These are phyloP conservation scores for Neoboletus subvelutipes DNA, from an alignment of 768 basidiomycete species.

Conservation along the genomic window DNA sequence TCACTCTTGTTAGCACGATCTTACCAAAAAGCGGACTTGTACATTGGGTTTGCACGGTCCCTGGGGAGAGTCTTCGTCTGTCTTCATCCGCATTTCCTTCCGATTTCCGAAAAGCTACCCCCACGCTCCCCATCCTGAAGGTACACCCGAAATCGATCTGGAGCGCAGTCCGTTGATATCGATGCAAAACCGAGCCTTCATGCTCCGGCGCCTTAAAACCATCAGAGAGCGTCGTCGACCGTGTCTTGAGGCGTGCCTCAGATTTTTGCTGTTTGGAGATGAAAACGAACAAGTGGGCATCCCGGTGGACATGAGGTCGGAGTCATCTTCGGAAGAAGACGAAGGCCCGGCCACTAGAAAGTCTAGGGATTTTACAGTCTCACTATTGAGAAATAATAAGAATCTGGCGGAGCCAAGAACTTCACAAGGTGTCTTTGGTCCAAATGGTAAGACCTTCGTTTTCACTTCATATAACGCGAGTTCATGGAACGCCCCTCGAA, in stretches of 20 bases:
- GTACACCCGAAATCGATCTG: conserved; percentile 74
- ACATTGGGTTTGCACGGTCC: conserved; percentile 87
- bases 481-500: conserved; percentile 1
- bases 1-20: conserved; percentile 49
- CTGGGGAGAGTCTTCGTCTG: conserved; percentile 84
- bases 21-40: conserved; percentile 72
- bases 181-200: conserved; percentile 70
- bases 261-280: conserved; percentile 73
- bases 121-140: conserved; percentile 55
- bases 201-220: conserved; percentile 71
- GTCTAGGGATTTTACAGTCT: conserved; percentile 50
- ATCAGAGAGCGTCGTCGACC: conserved; percentile 75
- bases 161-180: conserved; percentile 83
- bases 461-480: neutral
- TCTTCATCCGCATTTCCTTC: conserved; percentile 87
- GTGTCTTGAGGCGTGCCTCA: conserved; percentile 80
- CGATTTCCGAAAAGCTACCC: conserved; percentile 87
- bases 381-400: conserved; percentile 62
- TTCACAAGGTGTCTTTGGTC: conserved; percentile 86
- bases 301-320: conserved; percentile 47
- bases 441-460: conserved; percentile 59
- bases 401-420: conserved; percentile 83
- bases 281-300: conserved; percentile 52
- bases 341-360: conserved; percentile 42
- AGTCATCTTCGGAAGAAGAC: conserved; percentile 69